Evolutionary conservation across 2,329 filamentous ascomycete species (phyloP).

Genomic region (Ophiostoma sp.): DNA sequence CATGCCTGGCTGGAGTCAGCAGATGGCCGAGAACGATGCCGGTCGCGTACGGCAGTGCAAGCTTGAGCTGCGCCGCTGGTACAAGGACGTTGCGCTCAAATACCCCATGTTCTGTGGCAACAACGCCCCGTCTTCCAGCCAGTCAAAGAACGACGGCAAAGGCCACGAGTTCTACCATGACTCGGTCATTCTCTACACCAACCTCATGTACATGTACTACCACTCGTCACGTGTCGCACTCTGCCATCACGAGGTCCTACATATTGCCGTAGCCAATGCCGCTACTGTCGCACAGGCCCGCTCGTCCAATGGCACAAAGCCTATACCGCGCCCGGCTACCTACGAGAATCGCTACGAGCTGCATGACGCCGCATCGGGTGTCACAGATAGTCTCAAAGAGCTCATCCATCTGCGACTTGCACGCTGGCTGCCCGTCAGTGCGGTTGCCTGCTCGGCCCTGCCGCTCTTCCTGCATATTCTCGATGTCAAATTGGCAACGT

Average conservation of each 20-base stretch:
- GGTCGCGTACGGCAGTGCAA: slow-evolving; percentile 25
- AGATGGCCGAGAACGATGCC: slow-evolving; percentile 20
- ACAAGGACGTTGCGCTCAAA: slow-evolving; percentile 21
- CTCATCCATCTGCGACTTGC: slow-evolving; percentile 27
- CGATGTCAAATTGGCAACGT: slow-evolving; percentile 25
- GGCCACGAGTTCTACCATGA: slow-evolving; percentile 25
- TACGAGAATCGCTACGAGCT: slow-evolving; percentile 26
- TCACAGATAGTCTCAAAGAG: slow-evolving; percentile 27
- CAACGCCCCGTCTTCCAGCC: background rate
- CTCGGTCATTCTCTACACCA: slow-evolving; percentile 27
- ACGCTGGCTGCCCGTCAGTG: slow-evolving; percentile 28
- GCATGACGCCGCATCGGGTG: slow-evolving; percentile 25
- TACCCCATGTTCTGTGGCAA: slow-evolving; percentile 21
- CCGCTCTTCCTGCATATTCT: slow-evolving; percentile 28
- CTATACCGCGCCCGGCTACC: slow-evolving; percentile 14
- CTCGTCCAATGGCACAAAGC: slow-evolving; percentile 21
- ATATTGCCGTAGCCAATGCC: slow-evolving; percentile 40
- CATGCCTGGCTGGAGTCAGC: slow-evolving; percentile 26
- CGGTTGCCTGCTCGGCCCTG: slow-evolving; percentile 26
- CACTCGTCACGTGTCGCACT: slow-evolving; percentile 27
- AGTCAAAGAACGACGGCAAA: background rate
- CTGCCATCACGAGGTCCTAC: slow-evolving; percentile 27
- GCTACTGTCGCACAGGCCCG: slow-evolving; percentile 30
- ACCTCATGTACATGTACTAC: slow-evolving; percentile 29
- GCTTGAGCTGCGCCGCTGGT: slow-evolving; percentile 25